Evolutionary conservation across 352 stramenopile species (phyloP).

Genomic region (Phytophthora nicotianae): DNA sequence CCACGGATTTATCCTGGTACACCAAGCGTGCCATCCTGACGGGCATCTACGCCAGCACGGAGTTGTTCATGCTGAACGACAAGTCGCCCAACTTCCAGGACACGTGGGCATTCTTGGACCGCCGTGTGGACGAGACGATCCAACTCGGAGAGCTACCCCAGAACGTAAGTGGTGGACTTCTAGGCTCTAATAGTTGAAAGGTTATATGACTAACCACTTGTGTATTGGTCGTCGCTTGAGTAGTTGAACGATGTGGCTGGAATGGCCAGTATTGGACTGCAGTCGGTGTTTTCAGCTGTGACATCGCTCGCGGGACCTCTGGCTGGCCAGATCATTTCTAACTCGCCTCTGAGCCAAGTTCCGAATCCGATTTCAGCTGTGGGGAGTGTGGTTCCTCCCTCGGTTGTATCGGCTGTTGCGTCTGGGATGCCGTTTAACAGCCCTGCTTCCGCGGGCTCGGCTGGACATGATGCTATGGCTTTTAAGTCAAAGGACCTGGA

Average conservation of each 20-base stretch:
- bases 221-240: neutral
- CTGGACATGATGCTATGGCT: slow-evolving; percentile 33
- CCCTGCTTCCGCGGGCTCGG: slow-evolving; percentile 3
- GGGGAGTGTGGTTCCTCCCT: slow-evolving; percentile 52
- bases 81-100: slow-evolving; percentile 73
- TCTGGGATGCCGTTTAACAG: slow-evolving; percentile 46
- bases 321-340: slow-evolving; percentile 65
- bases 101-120: slow-evolving; percentile 85
- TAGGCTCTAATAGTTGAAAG: slow-evolving; percentile 1
- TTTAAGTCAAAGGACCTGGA: slow-evolving; percentile 68
- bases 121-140: slow-evolving; percentile 83
- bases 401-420: slow-evolving; percentile 49
- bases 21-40: slow-evolving; percentile 84
- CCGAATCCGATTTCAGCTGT: slow-evolving; percentile 81
- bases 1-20: slow-evolving; percentile 85
- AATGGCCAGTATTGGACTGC: slow-evolving; percentile 81
- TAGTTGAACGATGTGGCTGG: slow-evolving; percentile 74
- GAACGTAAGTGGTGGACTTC: slow-evolving; percentile 57
- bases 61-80: slow-evolving; percentile 89
- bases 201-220: neutral
- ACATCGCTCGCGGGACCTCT: slow-evolving; percentile 82
- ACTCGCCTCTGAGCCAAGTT: slow-evolving; percentile 66
- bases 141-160: slow-evolving; percentile 77
- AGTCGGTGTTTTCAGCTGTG: slow-evolving; percentile 77
- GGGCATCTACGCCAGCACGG: slow-evolving; percentile 80